Evolutionary conservation across 164 flowering plant species (phyloP), one percentile per base, ranked within the genome.

Genomic region (Dillenia turbinata): DNA sequence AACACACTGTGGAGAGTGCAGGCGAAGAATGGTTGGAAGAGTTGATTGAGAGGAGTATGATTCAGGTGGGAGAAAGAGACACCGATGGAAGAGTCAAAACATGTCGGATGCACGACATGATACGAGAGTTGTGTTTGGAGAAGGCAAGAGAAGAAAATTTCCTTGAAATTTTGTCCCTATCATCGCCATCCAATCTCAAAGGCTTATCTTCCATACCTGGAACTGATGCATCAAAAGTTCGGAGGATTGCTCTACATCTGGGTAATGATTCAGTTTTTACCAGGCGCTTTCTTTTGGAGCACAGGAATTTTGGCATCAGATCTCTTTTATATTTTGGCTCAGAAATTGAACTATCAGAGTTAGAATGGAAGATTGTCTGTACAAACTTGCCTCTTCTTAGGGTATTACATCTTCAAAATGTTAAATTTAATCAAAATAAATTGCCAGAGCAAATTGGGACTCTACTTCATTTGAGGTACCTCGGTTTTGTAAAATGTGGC

Each of bases 391-490:
- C 22, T 19, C 22, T 19, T 19, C 1, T 19, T 1, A 19, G 22
- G 22, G 22, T 19, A 19, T 19, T 19, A 19, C 22, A 19, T 19
- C 22, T 19, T 19, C 22, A 19, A 19, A 19, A 19, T 19, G 22
- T 19, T 1, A 19, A 1, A 19, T 1, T 14, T 1, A 9, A 19
- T 3, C 15, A 19, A 45, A 56, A 16, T 2, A 40, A 26, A 14
- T 16, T 70, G 1, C 58, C 70, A 0, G 13, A 13, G 0, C 61
- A 61, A 56, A 43, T 77, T 2, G 76, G 73, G 11, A 49, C 50
- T 1, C 65, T 77, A 2, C 12, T 66, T 22, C 71, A 68, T 17
- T 65, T 80, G 57, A 66, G 67, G 65, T 77, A 68, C 60, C 45
- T 75, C 26, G 50, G 70, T 13, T n/a, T 75, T 2, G 16, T 24